Percentiles rank a stretch among this genome's conserved stretches.
phyloP scores from a whole-genome alignment of 306 rosid species.

The Cyamopsis tetragonoloba region DNA sequence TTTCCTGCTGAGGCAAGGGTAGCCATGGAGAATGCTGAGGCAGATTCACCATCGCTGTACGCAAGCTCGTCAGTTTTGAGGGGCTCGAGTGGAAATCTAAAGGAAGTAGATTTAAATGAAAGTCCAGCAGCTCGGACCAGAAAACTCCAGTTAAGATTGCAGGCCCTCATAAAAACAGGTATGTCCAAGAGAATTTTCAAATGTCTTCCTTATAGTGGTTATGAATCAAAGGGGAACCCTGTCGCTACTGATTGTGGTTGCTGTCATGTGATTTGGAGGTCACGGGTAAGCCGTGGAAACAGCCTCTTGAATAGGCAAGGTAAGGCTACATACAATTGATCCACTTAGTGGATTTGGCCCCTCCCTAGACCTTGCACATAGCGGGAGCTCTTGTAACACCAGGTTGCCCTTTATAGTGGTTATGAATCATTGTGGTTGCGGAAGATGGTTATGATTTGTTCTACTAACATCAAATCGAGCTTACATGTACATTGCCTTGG shows the following conservation, averaged over 20 bases:
- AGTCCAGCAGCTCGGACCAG: conserved; percentile 53
- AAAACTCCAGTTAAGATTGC: conserved; percentile 57
- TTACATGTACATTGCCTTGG: conserved; percentile 15
- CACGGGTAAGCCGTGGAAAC: no score
- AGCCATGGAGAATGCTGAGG: conserved; percentile 77
- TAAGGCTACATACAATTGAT: no score
- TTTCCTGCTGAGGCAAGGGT: conserved; percentile 87
- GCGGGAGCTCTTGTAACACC: no score
- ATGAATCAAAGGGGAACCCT: no score
- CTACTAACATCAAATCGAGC: neutral
- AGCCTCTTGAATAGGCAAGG: no score
- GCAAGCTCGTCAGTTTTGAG: conserved; percentile 25
- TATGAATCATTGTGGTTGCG: neutral
- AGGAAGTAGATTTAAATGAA: conserved; percentile 82
- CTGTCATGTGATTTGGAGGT: no score
- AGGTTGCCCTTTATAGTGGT: neutral
- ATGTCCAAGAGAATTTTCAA: conserved; percentile 16
- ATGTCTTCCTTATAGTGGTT: neutral
- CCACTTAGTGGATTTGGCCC: no score
- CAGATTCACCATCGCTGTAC: conserved; percentile 33
- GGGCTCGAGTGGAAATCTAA: conserved; percentile 43
- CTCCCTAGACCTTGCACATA: no score
- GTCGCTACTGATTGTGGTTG: no score
- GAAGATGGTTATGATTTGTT: neutral
- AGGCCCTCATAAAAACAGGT: conserved; percentile 68